Conservation (phyloP, 495 filamentous ascomycete species). For the Neurospora sp. region DNA sequence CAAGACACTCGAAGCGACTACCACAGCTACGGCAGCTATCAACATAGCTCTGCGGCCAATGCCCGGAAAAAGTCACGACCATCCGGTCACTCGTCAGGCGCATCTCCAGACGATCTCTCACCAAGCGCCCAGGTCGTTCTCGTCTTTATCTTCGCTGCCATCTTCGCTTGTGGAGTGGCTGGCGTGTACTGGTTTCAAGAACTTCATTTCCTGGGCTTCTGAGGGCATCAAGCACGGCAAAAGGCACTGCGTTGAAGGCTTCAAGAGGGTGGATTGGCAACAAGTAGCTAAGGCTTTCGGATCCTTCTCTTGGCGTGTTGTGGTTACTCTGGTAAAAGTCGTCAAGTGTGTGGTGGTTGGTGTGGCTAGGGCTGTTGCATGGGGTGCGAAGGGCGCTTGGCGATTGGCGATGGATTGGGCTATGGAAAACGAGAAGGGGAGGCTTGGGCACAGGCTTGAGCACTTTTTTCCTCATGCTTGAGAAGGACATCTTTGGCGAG, state of each 20-base stretch:
- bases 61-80: too few relatives aligned
- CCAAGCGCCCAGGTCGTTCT: neutral
- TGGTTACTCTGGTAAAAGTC: neutral
- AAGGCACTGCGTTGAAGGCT: neutral
- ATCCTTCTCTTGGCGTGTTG: neutral
- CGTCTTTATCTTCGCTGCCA: neutral
- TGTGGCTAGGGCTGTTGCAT: neutral
- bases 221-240: neutral
- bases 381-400: neutral
- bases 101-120: neutral
- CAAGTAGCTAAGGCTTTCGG: neutral
- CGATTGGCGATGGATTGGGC: neutral
- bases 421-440: neutral
- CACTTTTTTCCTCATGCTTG: too few relatives aligned
- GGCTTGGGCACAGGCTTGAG: too few relatives aligned
- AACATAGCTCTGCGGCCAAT: too few relatives aligned
- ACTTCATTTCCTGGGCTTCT: neutral
- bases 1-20: too few relatives aligned
- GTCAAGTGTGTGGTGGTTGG: neutral
- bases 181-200: neutral
- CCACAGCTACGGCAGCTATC: too few relatives aligned
- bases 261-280: neutral
- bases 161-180: neutral
- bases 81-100: neutral
- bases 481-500: too few relatives aligned